A percentile compares a stretch with the other conserved stretches of the same genome.
These are phyloP conservation scores for Leccinum uliginosum DNA, from an alignment of 768 basidiomycete species.

Conservation along the genomic window DNA sequence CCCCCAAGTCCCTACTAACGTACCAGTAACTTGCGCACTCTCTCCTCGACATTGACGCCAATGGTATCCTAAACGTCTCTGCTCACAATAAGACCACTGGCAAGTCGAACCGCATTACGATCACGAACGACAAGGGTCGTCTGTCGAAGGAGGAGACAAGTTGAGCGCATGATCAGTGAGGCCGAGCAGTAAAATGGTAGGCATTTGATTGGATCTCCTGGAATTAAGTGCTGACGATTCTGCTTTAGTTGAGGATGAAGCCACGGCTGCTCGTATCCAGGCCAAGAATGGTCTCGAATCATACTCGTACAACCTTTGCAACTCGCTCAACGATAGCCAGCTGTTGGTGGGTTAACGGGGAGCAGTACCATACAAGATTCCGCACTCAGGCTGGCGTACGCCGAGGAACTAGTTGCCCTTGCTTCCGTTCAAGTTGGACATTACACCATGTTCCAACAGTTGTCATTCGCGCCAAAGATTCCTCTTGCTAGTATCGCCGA, in stretches of 20 bases:
- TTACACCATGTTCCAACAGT: conserved; percentile 90
- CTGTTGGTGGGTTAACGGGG: conserved; percentile 39
- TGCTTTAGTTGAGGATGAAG: conserved; percentile 73
- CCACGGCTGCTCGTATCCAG: conserved; percentile 73
- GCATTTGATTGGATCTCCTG: conserved; percentile 12
- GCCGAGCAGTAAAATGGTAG: conserved; percentile 88
- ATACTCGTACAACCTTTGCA: conserved; percentile 92
- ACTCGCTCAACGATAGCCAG: conserved; percentile 82
- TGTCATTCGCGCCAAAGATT: conserved; percentile 79
- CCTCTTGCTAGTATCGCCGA: conserved; percentile 84
- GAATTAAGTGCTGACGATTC: background rate
- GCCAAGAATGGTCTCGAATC: conserved; percentile 94
- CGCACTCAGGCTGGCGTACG: conserved; percentile 40
- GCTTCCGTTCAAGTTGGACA: conserved; percentile 72
- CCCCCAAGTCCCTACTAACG: too few species aligned
- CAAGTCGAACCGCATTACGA: conserved; percentile 90
- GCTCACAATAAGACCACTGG: conserved; percentile 96
- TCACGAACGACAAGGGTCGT: conserved; percentile 96
- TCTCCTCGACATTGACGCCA: conserved; percentile 97
- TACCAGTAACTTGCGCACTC: too few species aligned
- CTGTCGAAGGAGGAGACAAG: conserved; percentile 96
- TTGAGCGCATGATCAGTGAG: conserved; percentile 94
- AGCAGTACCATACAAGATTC: conserved; percentile 26
- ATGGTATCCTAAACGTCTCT: conserved; percentile 93
- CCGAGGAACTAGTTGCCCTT: conserved; percentile 67